Evolutionary conservation across 2,329 filamentous ascomycete genomes (phyloP).

Genomic region (Colletotrichum sp.): DNA sequence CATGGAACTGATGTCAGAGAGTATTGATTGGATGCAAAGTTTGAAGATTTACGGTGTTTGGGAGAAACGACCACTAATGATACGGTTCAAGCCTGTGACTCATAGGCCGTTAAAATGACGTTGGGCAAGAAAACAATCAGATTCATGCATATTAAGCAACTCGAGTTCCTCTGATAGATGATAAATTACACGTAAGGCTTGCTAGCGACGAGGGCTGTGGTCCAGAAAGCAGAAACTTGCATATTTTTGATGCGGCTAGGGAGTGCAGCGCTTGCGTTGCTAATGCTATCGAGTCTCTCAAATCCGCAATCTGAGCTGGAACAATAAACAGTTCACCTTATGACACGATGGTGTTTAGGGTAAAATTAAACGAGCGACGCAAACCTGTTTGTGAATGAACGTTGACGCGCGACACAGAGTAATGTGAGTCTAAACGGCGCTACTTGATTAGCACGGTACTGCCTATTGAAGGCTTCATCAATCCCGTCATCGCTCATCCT

Average conservation of each 20-base stretch:
- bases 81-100: neutral
- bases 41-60: slow-evolving; percentile 44
- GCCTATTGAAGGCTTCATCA: neutral
- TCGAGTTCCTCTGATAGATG: neutral
- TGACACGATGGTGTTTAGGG: too few species aligned
- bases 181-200: neutral
- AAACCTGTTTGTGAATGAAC: neutral
- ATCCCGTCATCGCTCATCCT: neutral
- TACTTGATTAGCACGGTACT: neutral
- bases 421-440: too few species aligned
- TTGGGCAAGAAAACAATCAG: neutral
- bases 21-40: slow-evolving; percentile 38
- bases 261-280: neutral
- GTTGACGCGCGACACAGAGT: neutral
- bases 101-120: neutral
- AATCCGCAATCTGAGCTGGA: neutral
- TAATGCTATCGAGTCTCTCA: neutral
- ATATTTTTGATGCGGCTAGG: neutral
- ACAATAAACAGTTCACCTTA: too few species aligned
- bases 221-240: neutral
- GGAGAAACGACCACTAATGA: slow-evolving; percentile 28
- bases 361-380: neutral
- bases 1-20: slow-evolving; percentile 39
- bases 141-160: neutral
- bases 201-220: neutral